Conservation (phyloP, 306 rosid species). For the Pyrus communis region DNA sequence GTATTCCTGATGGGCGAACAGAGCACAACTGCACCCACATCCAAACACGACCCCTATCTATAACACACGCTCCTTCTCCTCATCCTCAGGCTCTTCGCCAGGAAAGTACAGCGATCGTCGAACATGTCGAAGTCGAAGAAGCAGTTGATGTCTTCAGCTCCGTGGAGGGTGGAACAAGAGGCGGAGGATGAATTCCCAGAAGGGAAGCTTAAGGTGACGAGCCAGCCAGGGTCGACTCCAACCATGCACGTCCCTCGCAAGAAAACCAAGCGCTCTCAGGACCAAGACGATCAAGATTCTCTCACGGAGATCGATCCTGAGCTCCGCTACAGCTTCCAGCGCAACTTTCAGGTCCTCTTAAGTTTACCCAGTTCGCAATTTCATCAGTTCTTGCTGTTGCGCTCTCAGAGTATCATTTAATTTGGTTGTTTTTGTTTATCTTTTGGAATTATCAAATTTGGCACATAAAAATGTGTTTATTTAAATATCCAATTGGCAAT, state of each 20-base stretch:
- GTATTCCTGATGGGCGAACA: too few relatives aligned
- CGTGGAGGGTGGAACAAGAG: constrained; percentile 78
- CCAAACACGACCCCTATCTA: constrained; percentile 7
- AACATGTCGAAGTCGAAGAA: constrained; percentile 37
- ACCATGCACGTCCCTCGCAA: constrained; percentile 79
- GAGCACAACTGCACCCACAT: background rate
- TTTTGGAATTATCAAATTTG: background rate
- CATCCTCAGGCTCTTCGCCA: background rate
- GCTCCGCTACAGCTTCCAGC: constrained; percentile 93
- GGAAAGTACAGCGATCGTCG: background rate
- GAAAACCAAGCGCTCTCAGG: constrained; percentile 33
- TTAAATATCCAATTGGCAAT: background rate
- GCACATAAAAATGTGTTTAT: background rate
- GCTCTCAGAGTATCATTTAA: background rate
- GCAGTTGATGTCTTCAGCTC: constrained; percentile 85
- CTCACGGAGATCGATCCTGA: constrained; percentile 76
- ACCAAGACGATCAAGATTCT: constrained; percentile 36
- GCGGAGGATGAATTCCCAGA: constrained; percentile 40
- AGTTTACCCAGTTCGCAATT: background rate
- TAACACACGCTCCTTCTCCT: background rate
- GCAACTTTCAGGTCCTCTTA: constrained; percentile 68
- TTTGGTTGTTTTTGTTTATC: background rate
- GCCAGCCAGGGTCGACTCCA: constrained; percentile 50
- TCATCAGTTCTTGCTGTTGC: background rate
- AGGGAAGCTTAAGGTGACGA: constrained; percentile 70